Conservation (phyloP, 441 rosid genomes). For the Capsella rubella region DNA sequence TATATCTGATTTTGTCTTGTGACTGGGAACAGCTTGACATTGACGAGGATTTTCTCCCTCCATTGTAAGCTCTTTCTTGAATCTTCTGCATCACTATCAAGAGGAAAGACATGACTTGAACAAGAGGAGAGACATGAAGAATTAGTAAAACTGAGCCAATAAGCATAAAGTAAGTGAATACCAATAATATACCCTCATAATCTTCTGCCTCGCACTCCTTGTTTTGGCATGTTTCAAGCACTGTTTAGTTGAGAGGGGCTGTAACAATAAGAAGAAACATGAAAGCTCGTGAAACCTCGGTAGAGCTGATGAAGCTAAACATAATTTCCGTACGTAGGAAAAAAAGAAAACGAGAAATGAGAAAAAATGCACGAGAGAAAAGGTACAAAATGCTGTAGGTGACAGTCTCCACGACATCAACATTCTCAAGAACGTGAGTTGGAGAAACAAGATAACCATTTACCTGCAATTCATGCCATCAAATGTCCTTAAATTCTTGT, state of each 20-base stretch:
- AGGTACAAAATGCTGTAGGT: conserved; percentile 78
- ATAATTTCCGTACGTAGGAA: not conserved
- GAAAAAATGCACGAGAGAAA: conserved; percentile 23
- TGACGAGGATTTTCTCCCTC: conserved; percentile 71
- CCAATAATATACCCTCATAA: conserved; percentile 70
- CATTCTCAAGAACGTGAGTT: conserved; percentile 82
- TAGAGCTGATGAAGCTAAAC: conserved; percentile 22
- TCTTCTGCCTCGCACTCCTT: conserved; percentile 96
- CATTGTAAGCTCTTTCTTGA: conserved; percentile 57
- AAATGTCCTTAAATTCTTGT: conserved; percentile 13
- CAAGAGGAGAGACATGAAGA: conserved; percentile 32
- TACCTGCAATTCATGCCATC: conserved; percentile 60
- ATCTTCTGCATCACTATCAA: conserved; percentile 58
- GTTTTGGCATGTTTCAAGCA: conserved; percentile 98
- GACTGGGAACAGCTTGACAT: conserved; percentile 58
- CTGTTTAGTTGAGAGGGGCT: conserved; percentile 91
- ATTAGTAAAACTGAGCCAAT: conserved; percentile 14
- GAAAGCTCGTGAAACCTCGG: conserved; percentile 13
- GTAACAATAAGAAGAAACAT: conserved; percentile 27
- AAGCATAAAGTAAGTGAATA: not conserved
- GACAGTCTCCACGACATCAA: conserved; percentile 97
- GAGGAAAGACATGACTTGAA: too few species aligned
- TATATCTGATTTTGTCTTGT: conserved; percentile 49
- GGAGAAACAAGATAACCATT: conserved; percentile 95
- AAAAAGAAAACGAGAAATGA: conserved; percentile 22